Percentiles rank a stretch among this genome's conserved stretches.
These are phyloP conservation scores for Hypoxylon crocopeplum DNA, from an alignment of 495 filamentous ascomycete genomes.

Conservation along the genomic window DNA sequence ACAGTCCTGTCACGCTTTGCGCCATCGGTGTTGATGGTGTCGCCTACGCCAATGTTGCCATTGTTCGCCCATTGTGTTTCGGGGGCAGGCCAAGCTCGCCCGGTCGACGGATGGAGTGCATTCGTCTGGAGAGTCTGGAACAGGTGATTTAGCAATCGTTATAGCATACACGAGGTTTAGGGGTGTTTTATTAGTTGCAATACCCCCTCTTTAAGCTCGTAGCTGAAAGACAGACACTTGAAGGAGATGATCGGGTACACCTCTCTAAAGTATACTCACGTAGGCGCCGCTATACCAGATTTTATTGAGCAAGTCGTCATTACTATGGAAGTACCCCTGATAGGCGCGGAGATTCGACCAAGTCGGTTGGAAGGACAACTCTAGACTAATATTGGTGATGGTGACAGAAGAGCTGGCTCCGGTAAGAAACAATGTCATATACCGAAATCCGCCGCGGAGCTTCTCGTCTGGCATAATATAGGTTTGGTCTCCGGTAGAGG, in stretches of 20 bases:
- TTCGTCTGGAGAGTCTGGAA: conserved; percentile 62
- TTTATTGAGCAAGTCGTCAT: conserved; percentile 64
- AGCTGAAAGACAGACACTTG: no score
- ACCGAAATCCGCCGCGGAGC: conserved; percentile 67
- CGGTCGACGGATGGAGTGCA: conserved; percentile 60
- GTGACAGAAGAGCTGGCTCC: conserved; percentile 45
- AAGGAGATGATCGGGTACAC: neutral
- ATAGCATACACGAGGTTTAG: neutral
- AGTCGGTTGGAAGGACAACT: conserved; percentile 66
- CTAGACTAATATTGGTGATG: conserved; percentile 53
- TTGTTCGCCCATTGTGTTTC: conserved; percentile 62
- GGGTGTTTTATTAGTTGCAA: no score
- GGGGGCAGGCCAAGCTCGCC: conserved; percentile 58
- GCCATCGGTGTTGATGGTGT: conserved; percentile 58
- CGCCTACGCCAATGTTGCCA: conserved; percentile 50
- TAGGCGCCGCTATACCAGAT: conserved; percentile 71
- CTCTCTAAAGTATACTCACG: conserved; percentile 18
- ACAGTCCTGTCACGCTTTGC: conserved; percentile 65
- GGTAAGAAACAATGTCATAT: conserved; percentile 63
- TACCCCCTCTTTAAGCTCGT: no score
- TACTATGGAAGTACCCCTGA: conserved; percentile 68
- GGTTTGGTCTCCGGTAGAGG: conserved; percentile 44
- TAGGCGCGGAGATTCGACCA: conserved; percentile 69
- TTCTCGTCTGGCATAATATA: conserved; percentile 62
- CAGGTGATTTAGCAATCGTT: conserved; percentile 2